Percentiles rank a stretch among this genome's conserved stretches.
These are phyloP conservation scores for Chlorella sorokiniana DNA, from an alignment of 139 green algal species.

Conservation along the genomic window DNA sequence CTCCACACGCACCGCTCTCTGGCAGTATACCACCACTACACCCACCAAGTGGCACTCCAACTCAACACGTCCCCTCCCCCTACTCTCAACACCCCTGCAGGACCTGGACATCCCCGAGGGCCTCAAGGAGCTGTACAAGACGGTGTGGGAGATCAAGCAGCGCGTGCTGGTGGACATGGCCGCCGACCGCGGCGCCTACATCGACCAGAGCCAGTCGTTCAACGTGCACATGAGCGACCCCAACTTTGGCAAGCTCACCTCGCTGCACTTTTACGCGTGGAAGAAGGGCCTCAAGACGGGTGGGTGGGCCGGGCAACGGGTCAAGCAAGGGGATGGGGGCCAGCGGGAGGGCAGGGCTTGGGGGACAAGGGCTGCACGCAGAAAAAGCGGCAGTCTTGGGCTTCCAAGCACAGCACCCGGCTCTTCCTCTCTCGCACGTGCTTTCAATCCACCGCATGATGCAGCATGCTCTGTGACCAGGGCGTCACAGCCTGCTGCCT, in stretches of 20 bases:
- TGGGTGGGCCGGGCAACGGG: background rate
- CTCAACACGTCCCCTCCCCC: background rate
- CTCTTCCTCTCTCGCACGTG: too few relatives aligned
- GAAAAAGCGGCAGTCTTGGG: too few relatives aligned
- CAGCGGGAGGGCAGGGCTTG: too few relatives aligned
- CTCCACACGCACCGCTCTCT: too few relatives aligned
- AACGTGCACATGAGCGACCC: conserved; percentile 99
- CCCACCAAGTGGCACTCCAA: too few relatives aligned
- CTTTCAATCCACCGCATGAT: too few relatives aligned
- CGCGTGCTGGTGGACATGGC: conserved; percentile 97
- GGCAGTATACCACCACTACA: too few relatives aligned
- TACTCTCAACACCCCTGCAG: background rate
- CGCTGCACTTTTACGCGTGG: conserved; percentile 98
- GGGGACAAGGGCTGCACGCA: too few relatives aligned
- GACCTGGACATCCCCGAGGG: conserved; percentile 85
- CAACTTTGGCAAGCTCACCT: conserved; percentile 99
- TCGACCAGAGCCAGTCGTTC: conserved; percentile 98
- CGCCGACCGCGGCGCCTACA: conserved; percentile 94
- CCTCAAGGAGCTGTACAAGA: conserved; percentile 98
- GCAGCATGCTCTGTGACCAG: too few relatives aligned
- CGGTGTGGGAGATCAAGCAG: conserved; percentile 99
- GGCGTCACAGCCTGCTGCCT: too few relatives aligned
- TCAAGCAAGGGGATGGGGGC: too few relatives aligned
- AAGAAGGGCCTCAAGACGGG: conserved; percentile 80
- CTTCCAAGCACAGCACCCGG: too few relatives aligned